Percentiles rank a stretch among this genome's conserved stretches.
phyloP scores from a whole-genome alignment of 2,329 filamentous ascomycete species.

The Pyrenochaeta sp. region DNA sequence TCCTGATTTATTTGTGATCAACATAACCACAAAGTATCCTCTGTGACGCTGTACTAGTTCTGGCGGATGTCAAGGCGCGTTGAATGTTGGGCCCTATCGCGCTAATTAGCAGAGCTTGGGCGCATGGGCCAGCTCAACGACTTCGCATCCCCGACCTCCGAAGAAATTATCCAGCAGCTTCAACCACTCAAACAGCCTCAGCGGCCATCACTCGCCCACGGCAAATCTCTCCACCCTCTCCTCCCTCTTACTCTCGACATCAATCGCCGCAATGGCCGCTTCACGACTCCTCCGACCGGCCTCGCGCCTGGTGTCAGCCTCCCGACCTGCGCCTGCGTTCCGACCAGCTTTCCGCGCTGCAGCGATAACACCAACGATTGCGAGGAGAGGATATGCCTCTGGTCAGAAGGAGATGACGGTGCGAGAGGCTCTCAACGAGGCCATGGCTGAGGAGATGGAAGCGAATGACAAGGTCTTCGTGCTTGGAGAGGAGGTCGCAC shows the following conservation, averaged over 20 bases:
- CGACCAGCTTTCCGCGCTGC: constrained; percentile 62
- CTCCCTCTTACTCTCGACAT: constrained; percentile 9
- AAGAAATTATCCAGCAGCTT: constrained; percentile 35
- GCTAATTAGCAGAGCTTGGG: constrained; percentile 11
- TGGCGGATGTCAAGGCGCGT: neutral
- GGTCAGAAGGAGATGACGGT: constrained; percentile 93
- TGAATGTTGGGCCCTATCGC: constrained; percentile 5
- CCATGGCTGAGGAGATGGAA: constrained; percentile 96
- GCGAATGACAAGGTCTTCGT: constrained; percentile 93
- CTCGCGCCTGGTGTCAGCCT: constrained; percentile 67
- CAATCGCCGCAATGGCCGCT: constrained; percentile 60
- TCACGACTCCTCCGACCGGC: constrained; percentile 71
- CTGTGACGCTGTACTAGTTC: neutral
- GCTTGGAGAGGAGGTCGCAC: constrained; percentile 96
- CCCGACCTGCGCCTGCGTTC: constrained; percentile 59
- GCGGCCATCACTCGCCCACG: constrained; percentile 38
- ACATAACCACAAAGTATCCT: neutral
- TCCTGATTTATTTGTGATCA: neutral
- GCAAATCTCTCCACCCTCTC: constrained; percentile 23
- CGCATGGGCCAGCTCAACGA: constrained; percentile 23
- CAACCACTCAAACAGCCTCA: constrained; percentile 33
- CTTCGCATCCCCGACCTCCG: constrained; percentile 30
- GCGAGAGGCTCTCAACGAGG: constrained; percentile 96
- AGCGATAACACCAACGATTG: constrained; percentile 57
- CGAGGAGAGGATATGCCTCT: constrained; percentile 65